Evolutionary conservation across 495 filamentous ascomycete genomes (phyloP), one percentile per base, ranked within the genome.

Genomic region (Lasiosphaeris hirsuta): DNA sequence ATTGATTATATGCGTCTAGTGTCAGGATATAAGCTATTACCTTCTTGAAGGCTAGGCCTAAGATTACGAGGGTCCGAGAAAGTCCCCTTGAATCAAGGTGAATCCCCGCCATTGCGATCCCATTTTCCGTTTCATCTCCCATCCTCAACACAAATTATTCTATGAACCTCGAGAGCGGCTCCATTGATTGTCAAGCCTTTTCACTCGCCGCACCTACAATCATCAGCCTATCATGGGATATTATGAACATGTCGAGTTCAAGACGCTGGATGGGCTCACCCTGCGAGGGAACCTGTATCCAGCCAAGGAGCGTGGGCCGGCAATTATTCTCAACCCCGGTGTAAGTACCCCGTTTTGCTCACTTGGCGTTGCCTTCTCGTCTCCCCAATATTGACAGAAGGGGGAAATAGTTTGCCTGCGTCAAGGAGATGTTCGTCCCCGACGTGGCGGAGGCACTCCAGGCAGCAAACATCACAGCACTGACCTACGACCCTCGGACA

Each of bases 391-490:
- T 33, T 23, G 23, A 30, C 5, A 2, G 23, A 30, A 30, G 23
- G 23, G 23, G 23, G 5, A 30, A 30, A 18, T 14, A 52, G 50
- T 52, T 52, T 35, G 36, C 35, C 37, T 52, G 50, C 18, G 50
- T 52, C 50, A 52, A 52, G 50, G 50, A 52, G 38, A 52, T 52
- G 50, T 13, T 33, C 36, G n/a, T 52, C 15, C 50, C 50, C 10
- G 50, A 52, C n/a, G 38, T 52, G 3, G 50, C 50, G 4, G 35
- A 52, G 41, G 14, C n/a, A 10, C 41, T 40, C 50, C 50, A 52
- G n/a, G 37, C 36, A 8, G 30, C 10, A 7, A 35, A 35, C 36
- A 38, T 38, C 35, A 52, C 35, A 15, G 50, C 23, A 4, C 15
- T 52, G 8, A 19, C 36, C 38, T 52, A 40, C 23, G 50, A 52